Evolutionary conservation across 495 filamentous ascomycete species (phyloP), one percentile per base, ranked within the genome.

Genomic region (Aspergillus ostianus): DNA sequence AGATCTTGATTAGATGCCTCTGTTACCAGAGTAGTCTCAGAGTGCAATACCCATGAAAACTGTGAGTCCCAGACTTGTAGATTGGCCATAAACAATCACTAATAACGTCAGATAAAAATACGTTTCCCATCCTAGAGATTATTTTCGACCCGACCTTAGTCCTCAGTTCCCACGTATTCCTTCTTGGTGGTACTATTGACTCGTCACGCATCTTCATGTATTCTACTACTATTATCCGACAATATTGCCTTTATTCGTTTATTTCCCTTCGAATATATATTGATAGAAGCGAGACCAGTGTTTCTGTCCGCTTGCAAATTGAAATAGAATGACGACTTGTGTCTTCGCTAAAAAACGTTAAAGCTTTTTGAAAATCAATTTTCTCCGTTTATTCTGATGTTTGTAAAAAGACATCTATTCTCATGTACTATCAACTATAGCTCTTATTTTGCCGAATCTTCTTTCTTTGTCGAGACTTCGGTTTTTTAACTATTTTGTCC

Each of bases 131-230:
- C 46, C 69, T 67, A 2, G 64, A 71, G 54, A 70, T 71, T 51
- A 70, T 75, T 51, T 74, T 65, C 59, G 59, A 74, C 44, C 68
- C 59, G 17, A 62, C 58, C 3, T 64, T 72, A 23, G 58, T 67
- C 18, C 69, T 74, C 19, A 69, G 60, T 46, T 59, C 63, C 4
- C 49, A 66, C 56, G 50, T 60, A 5, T 63, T 47, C 36, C 36
- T 41, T 13, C 32, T 36, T 36, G 4, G 32, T 36, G 32, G 32
- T 36, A 36, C 9, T 36, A 29, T 8, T 29, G 4, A 29, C 8
- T 8, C 15, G 45, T 47, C 10, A 4, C 45, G 45, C 10, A 48
- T 48, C 21, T 48, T 48, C 7, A 12, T 13, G 47, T 48, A 48
- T 48, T 48, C 47, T 48, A 18, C 47, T 48, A 48, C 47, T 48